Conservation (phyloP, 495 filamentous ascomycete species). For the Xylaria nigripes region DNA sequence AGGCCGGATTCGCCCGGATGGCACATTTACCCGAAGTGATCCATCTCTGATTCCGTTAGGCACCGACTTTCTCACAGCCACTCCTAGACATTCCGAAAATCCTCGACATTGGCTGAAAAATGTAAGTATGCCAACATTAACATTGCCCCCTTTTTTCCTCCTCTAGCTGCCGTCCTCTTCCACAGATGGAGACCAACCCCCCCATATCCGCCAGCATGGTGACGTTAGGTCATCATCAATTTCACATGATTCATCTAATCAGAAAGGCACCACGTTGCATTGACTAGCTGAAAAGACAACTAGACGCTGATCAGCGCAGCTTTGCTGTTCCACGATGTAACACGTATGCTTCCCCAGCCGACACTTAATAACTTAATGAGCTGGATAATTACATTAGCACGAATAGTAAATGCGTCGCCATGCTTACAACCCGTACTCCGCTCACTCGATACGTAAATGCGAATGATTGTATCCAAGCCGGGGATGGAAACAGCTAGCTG, state of each 20-base stretch:
- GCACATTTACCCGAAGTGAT: background rate
- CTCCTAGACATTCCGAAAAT: background rate
- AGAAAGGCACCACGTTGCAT: constrained; percentile 6
- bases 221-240: too few species aligned
- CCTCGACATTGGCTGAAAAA: background rate
- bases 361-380: background rate
- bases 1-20: background rate
- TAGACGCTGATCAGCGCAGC: constrained; percentile 1
- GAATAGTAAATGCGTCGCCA: background rate
- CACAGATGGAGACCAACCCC: too few species aligned
- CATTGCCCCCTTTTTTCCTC: background rate
- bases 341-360: background rate
- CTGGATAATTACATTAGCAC: background rate
- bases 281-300: background rate
- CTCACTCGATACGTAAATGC: background rate
- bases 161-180: background rate
- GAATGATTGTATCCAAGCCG: background rate
- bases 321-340: constrained; percentile 1
- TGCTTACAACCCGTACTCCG: background rate
- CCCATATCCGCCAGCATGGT: too few species aligned
- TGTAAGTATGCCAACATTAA: background rate
- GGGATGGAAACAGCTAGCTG: background rate
- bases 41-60: background rate
- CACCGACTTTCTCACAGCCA: background rate
- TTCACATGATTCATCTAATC: background rate